These are phyloP conservation scores for Magnaporthiopsis incrustans DNA, from an alignment of 2,329 filamentous ascomycete genomes.

Conservation along the genomic window DNA sequence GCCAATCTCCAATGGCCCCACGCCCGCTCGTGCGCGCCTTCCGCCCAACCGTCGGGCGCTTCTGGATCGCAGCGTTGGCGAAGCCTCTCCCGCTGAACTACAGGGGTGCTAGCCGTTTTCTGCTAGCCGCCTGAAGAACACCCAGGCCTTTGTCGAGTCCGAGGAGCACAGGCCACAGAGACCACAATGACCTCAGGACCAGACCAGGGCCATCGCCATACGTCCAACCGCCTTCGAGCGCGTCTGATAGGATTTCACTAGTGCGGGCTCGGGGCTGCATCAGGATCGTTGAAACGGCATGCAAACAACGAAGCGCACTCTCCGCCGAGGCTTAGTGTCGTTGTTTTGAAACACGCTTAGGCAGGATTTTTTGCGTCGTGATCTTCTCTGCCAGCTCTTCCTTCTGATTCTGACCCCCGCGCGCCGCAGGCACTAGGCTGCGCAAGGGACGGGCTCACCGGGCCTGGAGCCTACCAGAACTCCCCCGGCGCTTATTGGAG, in stretches of 20 bases:
- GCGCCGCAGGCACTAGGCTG: background rate
- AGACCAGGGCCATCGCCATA: background rate
- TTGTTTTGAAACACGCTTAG: background rate
- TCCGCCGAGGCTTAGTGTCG: background rate
- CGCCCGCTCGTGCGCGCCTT: background rate
- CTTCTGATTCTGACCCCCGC: background rate
- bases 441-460: background rate
- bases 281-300: background rate
- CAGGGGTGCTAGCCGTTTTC: background rate
- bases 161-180: background rate
- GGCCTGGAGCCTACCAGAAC: background rate
- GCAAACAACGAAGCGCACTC: background rate
- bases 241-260: background rate
- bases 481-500: background rate
- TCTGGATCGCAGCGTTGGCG: background rate
- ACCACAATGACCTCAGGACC: background rate
- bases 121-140: background rate
- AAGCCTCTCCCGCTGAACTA: background rate
- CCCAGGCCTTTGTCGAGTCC: background rate
- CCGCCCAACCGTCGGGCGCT: background rate
- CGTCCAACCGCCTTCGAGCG: background rate
- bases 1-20: background rate
- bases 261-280: background rate
- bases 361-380: background rate
- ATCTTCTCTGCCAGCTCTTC: background rate